phyloP scores from a whole-genome alignment of 1,139 yeast species.

The Dujonia santamariae region DNA sequence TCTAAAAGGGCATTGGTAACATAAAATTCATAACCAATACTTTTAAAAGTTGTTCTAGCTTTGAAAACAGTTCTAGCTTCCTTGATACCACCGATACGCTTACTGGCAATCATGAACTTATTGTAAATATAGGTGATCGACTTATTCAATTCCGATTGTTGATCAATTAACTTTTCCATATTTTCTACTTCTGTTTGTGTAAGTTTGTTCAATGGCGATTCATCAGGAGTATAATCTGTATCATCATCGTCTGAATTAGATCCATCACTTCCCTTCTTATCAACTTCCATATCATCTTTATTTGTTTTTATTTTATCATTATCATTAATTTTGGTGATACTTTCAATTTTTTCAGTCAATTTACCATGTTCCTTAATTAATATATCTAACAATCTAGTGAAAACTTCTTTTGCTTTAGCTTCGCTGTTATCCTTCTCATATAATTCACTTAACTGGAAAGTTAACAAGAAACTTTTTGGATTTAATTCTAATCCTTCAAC shows the following conservation, averaged over 20 bases:
- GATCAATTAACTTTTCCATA: constrained; percentile 20
- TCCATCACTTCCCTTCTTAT: constrained; percentile 12
- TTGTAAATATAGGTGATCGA: constrained; percentile 52
- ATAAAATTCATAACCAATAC: constrained; percentile 70
- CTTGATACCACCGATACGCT: constrained; percentile 61
- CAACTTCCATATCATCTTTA: constrained; percentile 17
- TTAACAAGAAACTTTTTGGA: constrained; percentile 67
- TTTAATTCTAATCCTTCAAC: constrained; percentile 59
- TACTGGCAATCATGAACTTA: constrained; percentile 57
- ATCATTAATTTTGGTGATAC: constrained; percentile 16
- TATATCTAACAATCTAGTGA: constrained; percentile 45
- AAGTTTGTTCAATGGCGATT: constrained; percentile 12
- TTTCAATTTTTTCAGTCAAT: constrained; percentile 20
- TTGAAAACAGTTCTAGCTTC: constrained; percentile 72
- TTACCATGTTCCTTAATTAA: constrained; percentile 32
- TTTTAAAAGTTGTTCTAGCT: constrained; percentile 47
- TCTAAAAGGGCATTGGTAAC: constrained; percentile 85
- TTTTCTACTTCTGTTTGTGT: constrained; percentile 26
- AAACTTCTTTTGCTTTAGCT: constrained; percentile 51
- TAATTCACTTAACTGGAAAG: constrained; percentile 66
- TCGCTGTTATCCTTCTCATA: constrained; percentile 59
- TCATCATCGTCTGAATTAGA: constrained; percentile 15
- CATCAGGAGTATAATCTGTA: constrained; percentile 10
- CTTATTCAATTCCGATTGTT: constrained; percentile 24
- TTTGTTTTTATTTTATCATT: constrained; percentile 10